Base-by-base conservation (phyloP, 2,329 filamentous ascomycete genomes). In the Aspergillus sp. region DNA sequence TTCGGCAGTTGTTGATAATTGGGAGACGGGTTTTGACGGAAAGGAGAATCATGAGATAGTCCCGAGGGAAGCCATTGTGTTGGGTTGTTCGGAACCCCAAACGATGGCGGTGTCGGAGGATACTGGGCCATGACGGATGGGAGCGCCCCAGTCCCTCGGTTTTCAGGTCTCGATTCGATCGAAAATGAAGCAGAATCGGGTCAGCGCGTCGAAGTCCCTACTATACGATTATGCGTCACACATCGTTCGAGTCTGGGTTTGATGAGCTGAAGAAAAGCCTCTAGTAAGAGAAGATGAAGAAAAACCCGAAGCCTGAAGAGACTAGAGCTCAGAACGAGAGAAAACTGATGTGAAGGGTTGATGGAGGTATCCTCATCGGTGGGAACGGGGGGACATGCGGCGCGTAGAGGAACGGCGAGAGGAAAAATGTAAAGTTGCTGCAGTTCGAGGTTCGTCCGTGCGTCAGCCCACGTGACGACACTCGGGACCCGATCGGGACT, bases 101-200 rank as follows among this genome's bases (percentile, higher is more conserved):
- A 78, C 14, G 74, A 65, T 36, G 76, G 72, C 43, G 71, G 73
- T 42, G 71, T 71, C 54, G 69, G 65, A 50, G 75, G 75, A 66
- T 80, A 78, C 54, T 77, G 72, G 46, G 77, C 76, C 78, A 80
- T 80, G 46, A 49, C 66, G 20, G 4, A 36, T 40, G 38, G 25
- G 25, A 29, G 25, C 3, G 25, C 7, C 25, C 11, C 25, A 29
- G 25, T 10, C 1, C 7, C 25, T 29, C 25, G 11, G 25, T 29
- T 29, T 7, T 29, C 9, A 9, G 25, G 25, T 29, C 9, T 29
- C 11, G 25, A 29, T 29, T 29, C 7, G 25, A 29, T 29, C 5
- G 11, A 29, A 29, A 29, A 29, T 29, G 25, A 29, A 29, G 25
- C 25, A 29, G 11, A 10, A 3, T 29, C 25, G 25, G 25, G 25